Evolutionary conservation across 2,329 filamentous ascomycete genomes (phyloP).

Genomic region (Aspergillus fumigatus): DNA sequence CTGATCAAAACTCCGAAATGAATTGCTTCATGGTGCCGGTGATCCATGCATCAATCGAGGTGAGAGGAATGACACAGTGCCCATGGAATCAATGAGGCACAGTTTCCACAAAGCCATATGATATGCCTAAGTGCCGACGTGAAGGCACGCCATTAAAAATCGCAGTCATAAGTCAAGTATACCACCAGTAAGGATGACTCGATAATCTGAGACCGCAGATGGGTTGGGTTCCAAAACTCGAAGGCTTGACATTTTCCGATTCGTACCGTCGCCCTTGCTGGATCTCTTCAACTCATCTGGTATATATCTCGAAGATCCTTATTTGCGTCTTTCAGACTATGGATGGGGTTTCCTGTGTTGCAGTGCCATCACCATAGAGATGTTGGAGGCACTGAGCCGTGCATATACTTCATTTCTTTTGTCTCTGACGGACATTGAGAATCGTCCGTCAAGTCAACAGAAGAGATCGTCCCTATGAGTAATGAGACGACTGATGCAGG

Average conservation of each 20-base stretch:
- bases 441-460: no score
- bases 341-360: not conserved
- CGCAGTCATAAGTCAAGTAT: not conserved
- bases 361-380: not conserved
- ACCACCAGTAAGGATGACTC: not conserved
- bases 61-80: not conserved
- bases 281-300: not conserved
- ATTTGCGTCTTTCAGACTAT: not conserved
- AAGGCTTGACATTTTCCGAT: not conserved
- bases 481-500: not conserved
- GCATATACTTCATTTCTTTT: not conserved
- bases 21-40: not conserved
- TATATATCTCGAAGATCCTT: not conserved
- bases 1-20: not conserved
- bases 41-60: not conserved
- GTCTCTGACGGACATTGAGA: not conserved
- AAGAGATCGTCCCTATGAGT: not conserved
- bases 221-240: slow-evolving; percentile 5
- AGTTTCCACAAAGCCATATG: not conserved
- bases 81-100: not conserved
- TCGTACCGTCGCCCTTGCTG: not conserved
- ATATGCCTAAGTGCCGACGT: not conserved
- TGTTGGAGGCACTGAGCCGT: not conserved
- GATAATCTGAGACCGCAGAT: slow-evolving; percentile 14
- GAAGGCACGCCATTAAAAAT: not conserved